These are phyloP conservation scores for Pelargonium nanum DNA, from an alignment of 345 rosid species.

Conservation along the genomic window DNA sequence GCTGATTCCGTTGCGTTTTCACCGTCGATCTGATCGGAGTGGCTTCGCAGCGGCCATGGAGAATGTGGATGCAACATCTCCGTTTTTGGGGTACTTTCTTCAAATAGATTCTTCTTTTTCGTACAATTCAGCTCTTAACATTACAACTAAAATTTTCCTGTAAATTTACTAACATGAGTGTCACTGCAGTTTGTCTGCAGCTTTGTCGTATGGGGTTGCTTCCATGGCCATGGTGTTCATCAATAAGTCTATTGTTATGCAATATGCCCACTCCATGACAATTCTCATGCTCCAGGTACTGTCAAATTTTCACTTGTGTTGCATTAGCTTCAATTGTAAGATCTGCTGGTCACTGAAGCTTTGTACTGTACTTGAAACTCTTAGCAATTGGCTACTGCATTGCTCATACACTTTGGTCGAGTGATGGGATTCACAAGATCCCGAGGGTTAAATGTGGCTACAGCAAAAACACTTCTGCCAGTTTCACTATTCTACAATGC, in stretches of 20 bases:
- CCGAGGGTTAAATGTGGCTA: conserved; percentile 43
- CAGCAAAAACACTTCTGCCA: conserved; percentile 69
- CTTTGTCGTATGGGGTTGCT: conserved; percentile 80
- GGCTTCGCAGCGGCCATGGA: not conserved
- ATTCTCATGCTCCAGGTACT: conserved; percentile 78
- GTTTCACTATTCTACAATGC: conserved; percentile 92
- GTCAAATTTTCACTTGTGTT: not conserved
- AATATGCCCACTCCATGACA: conserved; percentile 76
- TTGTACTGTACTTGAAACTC: conserved; percentile 10
- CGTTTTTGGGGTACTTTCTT: not conserved
- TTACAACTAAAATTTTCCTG: not conserved
- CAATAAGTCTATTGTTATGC: conserved; percentile 87
- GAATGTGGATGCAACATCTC: not conserved
- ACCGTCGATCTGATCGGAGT: not conserved
- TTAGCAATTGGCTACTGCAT: conserved; percentile 80
- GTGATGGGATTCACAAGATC: conserved; percentile 57
- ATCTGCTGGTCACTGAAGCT: not conserved
- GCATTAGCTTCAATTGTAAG: not conserved
- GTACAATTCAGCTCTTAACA: not conserved
- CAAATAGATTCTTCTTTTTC: not conserved
- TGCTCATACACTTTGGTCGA: conserved; percentile 73
- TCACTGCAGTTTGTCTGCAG: conserved; percentile 55
- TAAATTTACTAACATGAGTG: not conserved
- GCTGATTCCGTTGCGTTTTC: no score
- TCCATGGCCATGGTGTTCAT: conserved; percentile 99